A percentile compares a stretch with the other conserved stretches of the same genome.
These are phyloP conservation scores for Pyrus pyrifolia DNA, from an alignment of 306 rosid species.

Conservation along the genomic window DNA sequence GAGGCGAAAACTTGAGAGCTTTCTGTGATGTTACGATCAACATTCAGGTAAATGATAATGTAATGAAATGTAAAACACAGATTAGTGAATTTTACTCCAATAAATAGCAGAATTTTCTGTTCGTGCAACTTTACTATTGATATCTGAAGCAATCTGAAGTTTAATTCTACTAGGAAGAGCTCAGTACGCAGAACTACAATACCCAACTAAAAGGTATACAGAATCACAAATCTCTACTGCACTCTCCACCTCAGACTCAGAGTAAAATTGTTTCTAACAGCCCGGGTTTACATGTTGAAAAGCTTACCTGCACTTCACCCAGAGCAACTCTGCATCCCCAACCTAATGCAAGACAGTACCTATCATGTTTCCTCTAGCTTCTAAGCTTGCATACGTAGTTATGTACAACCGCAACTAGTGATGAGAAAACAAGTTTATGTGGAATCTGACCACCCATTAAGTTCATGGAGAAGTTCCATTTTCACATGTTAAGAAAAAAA, in stretches of 20 bases:
- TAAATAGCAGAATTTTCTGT: neutral
- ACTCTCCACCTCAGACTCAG: neutral
- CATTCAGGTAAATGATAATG: neutral
- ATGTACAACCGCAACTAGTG: slow-evolving; percentile 11
- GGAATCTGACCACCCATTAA: neutral
- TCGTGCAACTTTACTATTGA: neutral
- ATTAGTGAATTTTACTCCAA: neutral
- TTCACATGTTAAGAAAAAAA: slow-evolving; percentile 22
- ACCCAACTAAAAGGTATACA: slow-evolving; percentile 21
- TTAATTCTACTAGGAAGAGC: neutral
- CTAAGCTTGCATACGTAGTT: slow-evolving; percentile 19
- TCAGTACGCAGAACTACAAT: neutral
- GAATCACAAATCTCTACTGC: slow-evolving; percentile 5
- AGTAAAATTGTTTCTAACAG: slow-evolving; percentile 9
- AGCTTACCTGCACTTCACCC: neutral
- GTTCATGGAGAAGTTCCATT: slow-evolving; percentile 1
- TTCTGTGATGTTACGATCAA: neutral
- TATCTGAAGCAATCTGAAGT: neutral
- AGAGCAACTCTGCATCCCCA: slow-evolving; percentile 4
- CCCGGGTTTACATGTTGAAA: neutral
- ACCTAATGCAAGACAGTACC: slow-evolving; percentile 9
- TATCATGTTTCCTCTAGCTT: slow-evolving; percentile 12
- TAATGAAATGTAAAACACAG: no score
- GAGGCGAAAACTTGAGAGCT: neutral
- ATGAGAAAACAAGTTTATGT: slow-evolving; percentile 4